A percentile compares a stretch with the other conserved stretches of the same genome.
Evolutionary conservation across 2,329 filamentous ascomycete species (phyloP).

Genomic region (Curvularia spicifera): DNA sequence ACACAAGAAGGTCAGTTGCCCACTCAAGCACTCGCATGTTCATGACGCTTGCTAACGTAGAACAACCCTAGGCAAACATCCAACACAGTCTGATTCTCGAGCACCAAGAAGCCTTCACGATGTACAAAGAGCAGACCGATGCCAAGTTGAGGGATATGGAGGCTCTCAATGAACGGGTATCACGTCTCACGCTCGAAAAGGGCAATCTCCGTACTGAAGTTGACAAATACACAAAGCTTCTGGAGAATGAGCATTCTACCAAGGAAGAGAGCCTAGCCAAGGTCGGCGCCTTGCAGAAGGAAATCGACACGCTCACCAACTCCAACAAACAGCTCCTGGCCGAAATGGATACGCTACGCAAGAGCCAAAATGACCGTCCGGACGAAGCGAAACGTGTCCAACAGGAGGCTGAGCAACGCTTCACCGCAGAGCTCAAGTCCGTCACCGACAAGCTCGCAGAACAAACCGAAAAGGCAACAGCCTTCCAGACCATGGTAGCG

Average conservation of each 20-base stretch:
- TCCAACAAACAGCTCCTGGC: slow-evolving; percentile 26
- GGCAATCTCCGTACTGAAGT: slow-evolving; percentile 38
- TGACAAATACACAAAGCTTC: slow-evolving; percentile 23
- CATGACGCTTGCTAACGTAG: neutral
- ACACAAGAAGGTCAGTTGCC: slow-evolving; percentile 30
- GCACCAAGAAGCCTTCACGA: slow-evolving; percentile 36
- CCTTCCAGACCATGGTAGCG: slow-evolving; percentile 23
- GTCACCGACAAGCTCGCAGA: slow-evolving; percentile 28
- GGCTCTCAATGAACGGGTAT: slow-evolving; percentile 32
- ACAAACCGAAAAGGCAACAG: slow-evolving; percentile 25
- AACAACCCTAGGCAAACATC: slow-evolving; percentile 19
- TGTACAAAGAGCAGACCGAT: slow-evolving; percentile 29
- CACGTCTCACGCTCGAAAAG: slow-evolving; percentile 40
- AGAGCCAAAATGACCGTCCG: slow-evolving; percentile 20
- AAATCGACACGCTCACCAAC: slow-evolving; percentile 21
- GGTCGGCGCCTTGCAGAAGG: slow-evolving; percentile 21
- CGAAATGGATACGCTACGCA: slow-evolving; percentile 27
- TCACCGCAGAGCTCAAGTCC: slow-evolving; percentile 25
- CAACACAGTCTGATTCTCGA: slow-evolving; percentile 38
- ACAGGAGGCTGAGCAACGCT: slow-evolving; percentile 22
- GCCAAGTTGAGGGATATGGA: slow-evolving; percentile 31
- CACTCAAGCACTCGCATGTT: neutral
- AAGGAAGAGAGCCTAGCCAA: slow-evolving; percentile 19
- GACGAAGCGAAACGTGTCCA: slow-evolving; percentile 25
- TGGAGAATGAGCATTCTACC: slow-evolving; percentile 18